Evolutionary conservation across 176 grass and related monocot species (phyloP), one percentile per base, ranked within the genome.

Genomic region (Oryza glumipatula): DNA sequence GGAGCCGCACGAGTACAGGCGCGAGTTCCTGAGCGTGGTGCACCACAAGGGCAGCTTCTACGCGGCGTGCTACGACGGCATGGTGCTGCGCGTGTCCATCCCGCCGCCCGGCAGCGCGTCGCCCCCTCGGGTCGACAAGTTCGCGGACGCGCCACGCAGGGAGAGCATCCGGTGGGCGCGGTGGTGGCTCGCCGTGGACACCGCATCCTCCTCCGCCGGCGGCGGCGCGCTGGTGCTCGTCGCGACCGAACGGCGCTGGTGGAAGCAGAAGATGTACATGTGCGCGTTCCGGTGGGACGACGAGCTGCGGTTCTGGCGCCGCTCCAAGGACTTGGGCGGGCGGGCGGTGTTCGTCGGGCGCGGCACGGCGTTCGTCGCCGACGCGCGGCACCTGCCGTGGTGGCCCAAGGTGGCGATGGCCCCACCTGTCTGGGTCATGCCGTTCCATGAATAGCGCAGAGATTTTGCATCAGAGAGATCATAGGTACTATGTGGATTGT

Each of bases 371-470:
- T 63, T 63, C 58, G 22, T 63, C 58, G 58, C 58, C 58, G 58
- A 63, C 58, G 58, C 58, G 58, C 21, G 58, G 21, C 17, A 23
- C 21, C 58, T 63, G 21, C 58, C 21, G 58, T 63, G 58, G 21
- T 63, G 58, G 58, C 21, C 58, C 21, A 63, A 63, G 17, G 58
- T 9, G 58, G 58, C 7, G 21, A 17, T 22, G 58, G 58, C n/a
- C 58, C 58, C 58, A 63, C 58, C 21, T 63, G 58, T 63, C 58
- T 63, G 58, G 58, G 58, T 63, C 58, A 63, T 63, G 58, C 58
- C 58, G 58, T 63, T 63, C 58, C 58, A 63, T 23, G 21, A 23
- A 9, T 63, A 63, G 21, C 39, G 39, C 39, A 41, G 39, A 41
- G 6, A 41, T 41, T 41, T 41, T 41, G 39, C 39, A 41, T 41